Conservation (phyloP, 139 green algal genomes). For the Trebouxia sp. region DNA sequence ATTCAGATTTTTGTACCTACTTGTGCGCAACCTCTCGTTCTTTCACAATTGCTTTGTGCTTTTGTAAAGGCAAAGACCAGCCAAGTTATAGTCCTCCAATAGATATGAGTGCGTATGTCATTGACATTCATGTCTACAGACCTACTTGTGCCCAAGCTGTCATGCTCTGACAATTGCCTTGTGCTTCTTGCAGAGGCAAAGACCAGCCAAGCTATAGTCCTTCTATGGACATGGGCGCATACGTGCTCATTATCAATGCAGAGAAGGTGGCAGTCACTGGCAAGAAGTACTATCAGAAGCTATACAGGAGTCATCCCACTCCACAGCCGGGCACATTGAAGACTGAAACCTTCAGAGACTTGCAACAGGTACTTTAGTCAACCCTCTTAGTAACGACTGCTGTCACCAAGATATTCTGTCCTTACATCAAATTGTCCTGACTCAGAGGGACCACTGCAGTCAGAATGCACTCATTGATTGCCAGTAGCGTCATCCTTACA, state of each 20-base stretch:
- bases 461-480: too few species aligned
- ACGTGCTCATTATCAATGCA: constrained; percentile 96
- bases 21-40: too few species aligned
- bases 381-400: too few species aligned
- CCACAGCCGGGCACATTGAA: constrained; percentile 78
- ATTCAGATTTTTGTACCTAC: not conserved
- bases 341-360: constrained; percentile 78
- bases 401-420: too few species aligned
- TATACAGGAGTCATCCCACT: constrained; percentile 87
- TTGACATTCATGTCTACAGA: not conserved
- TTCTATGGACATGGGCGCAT: constrained; percentile 95
- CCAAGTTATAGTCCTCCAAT: not conserved
- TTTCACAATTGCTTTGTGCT: not conserved
- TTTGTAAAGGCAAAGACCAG: not conserved
- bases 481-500: too few species aligned
- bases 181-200: constrained; percentile 78
- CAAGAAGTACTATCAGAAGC: constrained; percentile 90
- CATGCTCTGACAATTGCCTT: not conserved
- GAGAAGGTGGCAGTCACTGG: constrained; percentile 91
- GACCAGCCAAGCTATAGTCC: constrained; percentile 85
- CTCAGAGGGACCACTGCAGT: too few species aligned
- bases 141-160: not conserved
- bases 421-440: too few species aligned
- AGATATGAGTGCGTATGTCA: not conserved
- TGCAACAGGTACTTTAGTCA: constrained; percentile 75